Percentiles rank a stretch among this genome's conserved stretches.
Conservation (phyloP, 345 rosid genomes). For the Acer negundo region DNA sequence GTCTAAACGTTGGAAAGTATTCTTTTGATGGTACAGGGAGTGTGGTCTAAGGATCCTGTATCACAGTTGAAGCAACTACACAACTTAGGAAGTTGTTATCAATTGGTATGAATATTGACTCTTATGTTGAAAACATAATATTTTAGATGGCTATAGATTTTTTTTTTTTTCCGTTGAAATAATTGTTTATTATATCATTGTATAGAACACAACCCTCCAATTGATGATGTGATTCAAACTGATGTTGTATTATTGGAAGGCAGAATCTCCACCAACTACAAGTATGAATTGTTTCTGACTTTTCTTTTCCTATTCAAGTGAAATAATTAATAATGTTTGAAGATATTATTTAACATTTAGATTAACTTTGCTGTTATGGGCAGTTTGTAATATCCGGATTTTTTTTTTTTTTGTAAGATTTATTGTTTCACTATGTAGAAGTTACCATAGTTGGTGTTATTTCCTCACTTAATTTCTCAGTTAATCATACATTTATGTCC, state of each 20-base stretch:
- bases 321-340: not conserved
- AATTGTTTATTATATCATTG: conserved; percentile 12
- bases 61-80: conserved; percentile 69
- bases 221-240: conserved; percentile 68
- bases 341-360: conserved; percentile 13
- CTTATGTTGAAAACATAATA: not conserved
- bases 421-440: too few species aligned
- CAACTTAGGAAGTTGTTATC: conserved; percentile 78
- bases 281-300: conserved; percentile 34
- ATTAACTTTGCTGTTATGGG: conserved; percentile 21
- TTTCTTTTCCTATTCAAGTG: conserved; percentile 14
- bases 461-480: not conserved
- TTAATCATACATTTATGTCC: too few species aligned
- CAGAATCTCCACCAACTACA: conserved; percentile 67
- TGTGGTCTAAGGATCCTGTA: conserved; percentile 58
- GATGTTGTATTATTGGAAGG: conserved; percentile 79
- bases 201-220: conserved; percentile 84
- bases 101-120: conserved; percentile 45
- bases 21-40: conserved; percentile 75
- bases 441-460: not conserved
- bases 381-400: conserved; percentile 46
- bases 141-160: not conserved
- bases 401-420: too few species aligned
- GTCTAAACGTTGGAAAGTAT: conserved; percentile 66
- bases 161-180: not conserved